Evolutionary conservation across 176 grass and related monocot genomes (phyloP).

Genomic region (barley (Hordeum vulgare)): MorexV3_pseudomolecules_assembly NC_058518.1:354730553-354731052

Average conservation of each 20-base stretch:
- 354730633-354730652: not conserved
- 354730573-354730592: not conserved
- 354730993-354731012: not conserved
- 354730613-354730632: not conserved
- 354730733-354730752: not conserved
- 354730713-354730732: not conserved
- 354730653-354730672: not conserved
- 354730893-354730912: not conserved
- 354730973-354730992: not conserved
- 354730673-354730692: too few relatives aligned
- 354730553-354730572: not conserved
- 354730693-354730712: not conserved
- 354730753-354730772: not conserved
- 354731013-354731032: not conserved
- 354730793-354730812: not conserved
- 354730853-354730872: not conserved
- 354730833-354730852: not conserved
- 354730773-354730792: not conserved
- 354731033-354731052: conserved; percentile 8
- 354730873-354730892: conserved; percentile 12
- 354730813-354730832: not conserved
- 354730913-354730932: not conserved
- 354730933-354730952: not conserved
- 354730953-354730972: conserved; percentile 13
- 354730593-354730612: not conserved